Base-by-base conservation (phyloP, 2,329 filamentous ascomycete genomes). In the Dryadomyces quercivorus region DNA sequence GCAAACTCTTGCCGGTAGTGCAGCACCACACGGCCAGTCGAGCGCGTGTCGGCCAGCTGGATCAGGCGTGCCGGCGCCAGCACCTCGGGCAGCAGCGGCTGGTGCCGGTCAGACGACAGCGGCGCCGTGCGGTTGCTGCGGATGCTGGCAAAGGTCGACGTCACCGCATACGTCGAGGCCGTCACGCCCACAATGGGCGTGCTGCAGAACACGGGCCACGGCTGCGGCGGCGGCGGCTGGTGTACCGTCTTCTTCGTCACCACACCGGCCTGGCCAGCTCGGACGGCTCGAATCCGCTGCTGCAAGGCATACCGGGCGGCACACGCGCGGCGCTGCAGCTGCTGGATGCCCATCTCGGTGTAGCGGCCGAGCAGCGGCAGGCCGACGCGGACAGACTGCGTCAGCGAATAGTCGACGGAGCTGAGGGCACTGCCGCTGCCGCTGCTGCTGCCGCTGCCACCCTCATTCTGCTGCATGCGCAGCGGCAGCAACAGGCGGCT, bases 1-100 rank as follows among this genome's bases (percentile, higher is more conserved):
- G 18, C 34, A 22, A 75, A 59, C 56, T 72, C 69, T 57, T 75
- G 72, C 3, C 67, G 69, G 42, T 72, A 62, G 16, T 63, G 66
- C 13, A 72, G 36, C 1, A 63, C 66, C 38, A 73, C 59, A 3
- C 68, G 56, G 0, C 72, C 72, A 0, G 69, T 66, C 40, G 72
- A 64, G 2, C 65, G 65, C 16, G 68, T 67, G n/a, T 67, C 63
- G 1, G 67, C 63, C 8, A 74, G 64, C 43, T 71, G 68, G 6
- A 67, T 60, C 2, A 70, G 59, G 6, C 66, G 68, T 20, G 66
- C 62, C 5, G 66, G 66, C 1, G 66, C 63, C 20, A 72, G 66
- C 2, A 67, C 61, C 20, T 69, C 61, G 16, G 71, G 66, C 2
- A 67, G 61, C 10, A 67, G 61, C 1, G 68, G 72, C 52, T 74